phyloP scores from a whole-genome alignment of 2,329 filamentous ascomycete species.

The Lithohypha guttulata region DNA sequence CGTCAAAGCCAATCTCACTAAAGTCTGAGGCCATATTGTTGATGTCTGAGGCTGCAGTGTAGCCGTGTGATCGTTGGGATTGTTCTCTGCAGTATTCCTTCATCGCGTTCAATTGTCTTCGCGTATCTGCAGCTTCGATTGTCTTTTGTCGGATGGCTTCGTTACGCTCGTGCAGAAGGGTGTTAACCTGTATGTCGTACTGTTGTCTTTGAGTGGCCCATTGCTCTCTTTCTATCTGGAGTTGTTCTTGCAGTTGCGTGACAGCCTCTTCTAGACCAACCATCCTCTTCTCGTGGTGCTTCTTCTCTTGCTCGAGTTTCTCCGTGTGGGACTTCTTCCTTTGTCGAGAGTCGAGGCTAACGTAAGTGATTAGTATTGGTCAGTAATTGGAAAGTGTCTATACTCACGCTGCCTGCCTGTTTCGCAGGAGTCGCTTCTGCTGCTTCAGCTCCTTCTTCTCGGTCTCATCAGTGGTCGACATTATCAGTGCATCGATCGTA shows the following conservation, averaged over 20 bases:
- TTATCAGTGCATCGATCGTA: constrained; percentile 91
- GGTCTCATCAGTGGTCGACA: constrained; percentile 70
- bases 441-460: constrained; percentile 98
- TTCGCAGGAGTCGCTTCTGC: constrained; percentile 87
- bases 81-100: constrained; percentile 50
- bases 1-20: constrained; percentile 71
- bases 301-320: constrained; percentile 93
- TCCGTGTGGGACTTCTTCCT: constrained; percentile 98
- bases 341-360: constrained; percentile 84
- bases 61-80: constrained; percentile 22
- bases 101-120: constrained; percentile 82
- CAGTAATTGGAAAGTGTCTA: constrained; percentile 23
- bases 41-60: constrained; percentile 25
- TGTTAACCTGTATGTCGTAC: constrained; percentile 64
- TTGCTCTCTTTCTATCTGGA: constrained; percentile 41
- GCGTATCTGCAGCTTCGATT: constrained; percentile 77
- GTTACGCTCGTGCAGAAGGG: constrained; percentile 74
- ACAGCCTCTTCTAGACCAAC: constrained; percentile 69
- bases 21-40: constrained; percentile 61
- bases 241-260: constrained; percentile 25
- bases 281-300: constrained; percentile 70
- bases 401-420: constrained; percentile 90
- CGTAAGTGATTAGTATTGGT: constrained; percentile 18
- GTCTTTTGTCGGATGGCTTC: constrained; percentile 83
- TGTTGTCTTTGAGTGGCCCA: constrained; percentile 63